Evolutionary conservation across 768 basidiomycete genomes (phyloP), one percentile per base, ranked within the genome.

Genomic region (Coprinopsis marcescibilis): DNA sequence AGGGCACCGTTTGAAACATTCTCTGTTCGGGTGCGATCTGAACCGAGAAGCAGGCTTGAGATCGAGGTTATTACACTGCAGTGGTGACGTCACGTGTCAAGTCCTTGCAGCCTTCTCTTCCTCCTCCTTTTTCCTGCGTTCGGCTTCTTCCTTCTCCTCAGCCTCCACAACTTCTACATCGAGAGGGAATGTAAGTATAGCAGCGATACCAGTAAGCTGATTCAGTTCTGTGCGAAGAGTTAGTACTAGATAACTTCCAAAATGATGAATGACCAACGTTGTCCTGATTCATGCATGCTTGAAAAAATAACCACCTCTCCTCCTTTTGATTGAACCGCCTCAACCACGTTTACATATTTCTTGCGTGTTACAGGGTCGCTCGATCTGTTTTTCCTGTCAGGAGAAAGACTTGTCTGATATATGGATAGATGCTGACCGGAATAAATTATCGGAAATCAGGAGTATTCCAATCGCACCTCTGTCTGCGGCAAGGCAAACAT

Each of bases 231-330:
- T 11, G 25, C 43, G 8, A 20, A 11, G 29, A 43, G 33, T 55
- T 45, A 47, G 38, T 4, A 47, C 32, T 29, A 24, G 8, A 46
- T 13, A 38, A 47, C 43, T 12, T 33, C 21, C 24, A 17, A 25
- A 24, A 34, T 30, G 49, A 12, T 35, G 29, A 36, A n/a, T 27
- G 26, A 70, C 89, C 58, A 59, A 95, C 93, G 94, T 75, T 97
- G 93, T 12, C 96, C 96, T 17, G 89, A 91, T 67, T 99, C 96
- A 60, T 99, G 96, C 96, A 99, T 98, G 58, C 93, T 97, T 3
- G 95, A 98, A 65, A 98, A 99, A 53, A 97, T 93, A 15, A 97
- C 73, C 4, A 93, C 93, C 60, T 98, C 94, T 20, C 83, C 95
- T 20, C 93, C 91, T 53, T 87, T 89, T 37, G 81, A 75, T 55